A percentile compares a stretch with the other conserved stretches of the same genome.
phyloP scores from a whole-genome alignment of 352 stramenopile species.

The Phytophthora pisi region DNA sequence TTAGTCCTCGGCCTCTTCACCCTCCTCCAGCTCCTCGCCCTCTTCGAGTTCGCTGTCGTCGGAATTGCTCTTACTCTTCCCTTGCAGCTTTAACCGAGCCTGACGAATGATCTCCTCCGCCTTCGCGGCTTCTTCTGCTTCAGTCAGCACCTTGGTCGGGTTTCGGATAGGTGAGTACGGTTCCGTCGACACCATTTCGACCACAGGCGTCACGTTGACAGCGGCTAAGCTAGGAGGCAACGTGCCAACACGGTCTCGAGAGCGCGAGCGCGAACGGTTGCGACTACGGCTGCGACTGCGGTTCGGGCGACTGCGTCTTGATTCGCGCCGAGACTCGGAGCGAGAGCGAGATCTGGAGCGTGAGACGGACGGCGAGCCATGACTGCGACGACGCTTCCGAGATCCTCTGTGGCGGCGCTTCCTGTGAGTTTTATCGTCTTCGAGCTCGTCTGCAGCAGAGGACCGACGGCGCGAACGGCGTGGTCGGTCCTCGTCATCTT shows the following conservation, averaged over 20 bases:
- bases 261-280: constrained; percentile 37
- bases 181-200: constrained; percentile 5
- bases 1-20: constrained; percentile 32
- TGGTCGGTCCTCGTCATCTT: constrained; percentile 27
- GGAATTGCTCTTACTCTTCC: constrained; percentile 34
- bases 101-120: constrained; percentile 77
- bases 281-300: constrained; percentile 40
- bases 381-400: constrained; percentile 33
- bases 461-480: constrained; percentile 40
- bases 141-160: constrained; percentile 30
- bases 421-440: constrained; percentile 33
- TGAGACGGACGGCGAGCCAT: constrained; percentile 40
- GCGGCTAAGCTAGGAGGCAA: constrained; percentile 32
- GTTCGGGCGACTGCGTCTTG: constrained; percentile 19
- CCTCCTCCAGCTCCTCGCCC: constrained; percentile 59
- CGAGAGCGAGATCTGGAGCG: constrained; percentile 47
- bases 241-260: constrained; percentile 18
- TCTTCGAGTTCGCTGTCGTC: constrained; percentile 67
- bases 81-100: constrained; percentile 61
- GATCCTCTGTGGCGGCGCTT: constrained; percentile 31
- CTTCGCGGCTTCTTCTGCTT: constrained; percentile 55
- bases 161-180: constrained; percentile 23
- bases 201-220: constrained; percentile 13
- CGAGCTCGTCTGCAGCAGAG: constrained; percentile 31
- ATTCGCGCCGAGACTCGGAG: constrained; percentile 30